Base-by-base conservation (phyloP, 129 eudicot species). In the Rutidosis leptorrhynchoides region DNA sequence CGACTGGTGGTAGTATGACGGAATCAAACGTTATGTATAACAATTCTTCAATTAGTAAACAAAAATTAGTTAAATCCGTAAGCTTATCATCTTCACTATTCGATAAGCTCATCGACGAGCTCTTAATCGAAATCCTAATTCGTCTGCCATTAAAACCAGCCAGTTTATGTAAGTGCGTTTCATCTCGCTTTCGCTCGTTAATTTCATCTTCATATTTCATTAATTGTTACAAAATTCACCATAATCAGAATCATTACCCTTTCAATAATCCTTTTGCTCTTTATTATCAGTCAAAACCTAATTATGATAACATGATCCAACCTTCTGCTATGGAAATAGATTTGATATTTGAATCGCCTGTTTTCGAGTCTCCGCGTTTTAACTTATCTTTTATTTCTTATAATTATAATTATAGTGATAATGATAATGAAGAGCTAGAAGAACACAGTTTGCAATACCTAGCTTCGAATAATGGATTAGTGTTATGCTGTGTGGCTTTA, bases 51-150 rank as follows among this genome's bases (percentile, higher is more conserved):
- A 35, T 14, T 16, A 52, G 30, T 26, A 58, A 26, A 43, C 74
- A 42, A 43, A 69, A 57, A 57, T 2, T 4, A 11, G 0, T 8
- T 14, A 19, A 71, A 51, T 46, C 76, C 42, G 16, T n/a, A n/a
- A 40, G 5, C n/a, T 40, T 40, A 54, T 30, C 69, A 61, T 21
- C 57, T 21, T 23, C 70, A 7, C 7, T 26, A 30, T 63, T 72
- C 14, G 77, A 72, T 53, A 72, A 72, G 53, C 70, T 72, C 40
- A 72, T 57, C 15, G 77, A 72, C 70, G 77, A 72, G 43, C 70
- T 72, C 24, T 33, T 72, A 62, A 72, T 72, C 64, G 24, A 62
- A 63, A 72, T 60, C 77, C 64, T 72, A 72, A 62, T 37, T 3
- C 70, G 55, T 29, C 70, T 72, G 30, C 70, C 77, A 11, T 12